Conservation (phyloP, 2,329 filamentous ascomycete genomes). For the Penicillium sp. region DNA sequence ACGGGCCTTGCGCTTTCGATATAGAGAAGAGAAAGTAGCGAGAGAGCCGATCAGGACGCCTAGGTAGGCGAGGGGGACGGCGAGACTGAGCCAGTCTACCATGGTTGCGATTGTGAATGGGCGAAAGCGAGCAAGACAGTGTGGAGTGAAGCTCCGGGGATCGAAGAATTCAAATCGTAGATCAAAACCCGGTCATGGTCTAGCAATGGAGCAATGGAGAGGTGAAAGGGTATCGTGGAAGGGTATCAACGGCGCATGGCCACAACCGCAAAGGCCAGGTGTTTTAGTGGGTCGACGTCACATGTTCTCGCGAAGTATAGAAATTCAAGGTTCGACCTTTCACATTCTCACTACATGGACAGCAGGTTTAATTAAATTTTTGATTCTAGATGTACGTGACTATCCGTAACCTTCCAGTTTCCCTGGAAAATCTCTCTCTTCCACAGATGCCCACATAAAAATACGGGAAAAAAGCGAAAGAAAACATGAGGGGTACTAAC, state of each 20-base stretch:
- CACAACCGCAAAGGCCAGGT: conserved; percentile 25
- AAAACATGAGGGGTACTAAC: conserved; percentile 2
- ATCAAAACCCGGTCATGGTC: conserved; percentile 15
- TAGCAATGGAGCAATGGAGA: neutral
- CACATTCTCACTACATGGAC: neutral
- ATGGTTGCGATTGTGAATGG: conserved; percentile 37
- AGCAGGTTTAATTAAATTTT: neutral
- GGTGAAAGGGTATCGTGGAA: neutral
- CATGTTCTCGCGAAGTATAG: conserved; percentile 20
- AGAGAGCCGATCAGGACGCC: conserved; percentile 82
- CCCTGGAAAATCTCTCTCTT: conserved; percentile 5
- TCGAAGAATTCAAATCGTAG: neutral
- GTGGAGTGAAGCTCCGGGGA: neutral
- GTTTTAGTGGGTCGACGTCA: conserved; percentile 28
- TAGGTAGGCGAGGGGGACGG: conserved; percentile 86
- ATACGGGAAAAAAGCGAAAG: conserved; percentile 2
- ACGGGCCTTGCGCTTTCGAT: conserved; percentile 88
- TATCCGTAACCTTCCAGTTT: neutral
- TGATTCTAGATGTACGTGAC: neutral
- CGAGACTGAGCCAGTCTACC: conserved; percentile 76
- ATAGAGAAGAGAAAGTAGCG: conserved; percentile 87
- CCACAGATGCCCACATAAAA: neutral
- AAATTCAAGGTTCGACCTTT: neutral
- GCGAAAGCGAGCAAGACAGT: neutral
- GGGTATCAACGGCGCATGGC: conserved; percentile 9